Percentiles rank a stretch among this genome's conserved stretches.
These are phyloP conservation scores for Ophiostoma australiae DNA, from an alignment of 2,329 filamentous ascomycete genomes.

Conservation along the genomic window DNA sequence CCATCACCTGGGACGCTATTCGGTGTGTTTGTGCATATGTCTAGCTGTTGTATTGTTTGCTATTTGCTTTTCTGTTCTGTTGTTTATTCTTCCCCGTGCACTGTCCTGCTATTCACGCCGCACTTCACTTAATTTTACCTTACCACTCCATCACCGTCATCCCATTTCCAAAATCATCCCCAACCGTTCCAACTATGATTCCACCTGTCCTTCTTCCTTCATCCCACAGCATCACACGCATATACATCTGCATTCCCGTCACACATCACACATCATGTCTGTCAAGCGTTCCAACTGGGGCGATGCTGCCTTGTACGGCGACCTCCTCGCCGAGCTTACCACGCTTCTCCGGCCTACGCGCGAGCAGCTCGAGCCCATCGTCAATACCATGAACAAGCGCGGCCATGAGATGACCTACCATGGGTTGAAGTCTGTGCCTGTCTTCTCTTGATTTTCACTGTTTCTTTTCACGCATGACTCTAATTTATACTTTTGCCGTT, in stretches of 20 bases:
- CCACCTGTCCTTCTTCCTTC: no score
- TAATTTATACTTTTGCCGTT: background rate
- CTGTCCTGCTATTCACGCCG: background rate
- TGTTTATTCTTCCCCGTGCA: background rate
- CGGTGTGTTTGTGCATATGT: slow-evolving; percentile 25
- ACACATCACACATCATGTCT: slow-evolving; percentile 27
- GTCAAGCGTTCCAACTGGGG: background rate
- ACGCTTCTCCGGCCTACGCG: slow-evolving; percentile 35
- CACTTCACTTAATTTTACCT: background rate
- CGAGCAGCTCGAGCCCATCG: slow-evolving; percentile 32
- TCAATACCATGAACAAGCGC: slow-evolving; percentile 29
- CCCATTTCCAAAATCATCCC: no score
- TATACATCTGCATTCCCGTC: background rate
- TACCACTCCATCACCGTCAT: background rate
- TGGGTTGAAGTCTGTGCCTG: slow-evolving; percentile 23
- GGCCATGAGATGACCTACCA: slow-evolving; percentile 31
- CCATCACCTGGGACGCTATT: slow-evolving; percentile 30
- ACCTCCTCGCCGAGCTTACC: slow-evolving; percentile 42
- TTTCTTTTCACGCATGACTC: background rate
- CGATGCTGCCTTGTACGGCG: slow-evolving; percentile 34
- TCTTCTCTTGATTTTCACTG: background rate
- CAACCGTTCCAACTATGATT: no score
- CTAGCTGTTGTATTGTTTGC: background rate
- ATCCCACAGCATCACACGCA: background rate
- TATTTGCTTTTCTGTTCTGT: background rate